A percentile compares a stretch with the other conserved stretches of the same genome.
phyloP scores from a whole-genome alignment of 257 asterid species.

The Leonotis leonurus region DNA sequence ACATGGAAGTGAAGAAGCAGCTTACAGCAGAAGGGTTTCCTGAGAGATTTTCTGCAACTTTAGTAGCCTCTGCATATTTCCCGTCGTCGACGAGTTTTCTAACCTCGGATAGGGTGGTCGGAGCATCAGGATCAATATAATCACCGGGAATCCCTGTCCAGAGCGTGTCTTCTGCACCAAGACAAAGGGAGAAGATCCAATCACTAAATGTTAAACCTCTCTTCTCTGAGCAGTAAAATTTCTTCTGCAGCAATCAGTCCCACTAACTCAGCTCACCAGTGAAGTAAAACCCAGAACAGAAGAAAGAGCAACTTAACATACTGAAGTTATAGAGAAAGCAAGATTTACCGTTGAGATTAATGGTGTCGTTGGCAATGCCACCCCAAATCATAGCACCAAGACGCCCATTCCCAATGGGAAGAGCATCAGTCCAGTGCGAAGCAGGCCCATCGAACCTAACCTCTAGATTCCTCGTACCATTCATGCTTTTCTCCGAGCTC shows the following conservation, averaged over 20 bases:
- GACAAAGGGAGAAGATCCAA: not conserved
- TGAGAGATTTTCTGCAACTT: slow-evolving; percentile 39
- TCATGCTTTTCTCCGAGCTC: slow-evolving; percentile 16
- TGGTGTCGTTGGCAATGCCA: slow-evolving; percentile 44
- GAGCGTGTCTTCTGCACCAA: slow-evolving; percentile 68
- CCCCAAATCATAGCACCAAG: slow-evolving; percentile 94
- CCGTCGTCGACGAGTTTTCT: slow-evolving; percentile 55
- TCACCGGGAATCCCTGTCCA: slow-evolving; percentile 74
- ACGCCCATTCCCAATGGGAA: slow-evolving; percentile 77
- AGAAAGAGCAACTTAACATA: not conserved
- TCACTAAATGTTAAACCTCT: not conserved
- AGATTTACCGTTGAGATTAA: slow-evolving; percentile 68
- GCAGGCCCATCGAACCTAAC: slow-evolving; percentile 50
- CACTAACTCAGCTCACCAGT: no score
- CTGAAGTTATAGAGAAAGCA: not conserved
- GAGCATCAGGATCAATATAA: slow-evolving; percentile 45
- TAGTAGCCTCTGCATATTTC: slow-evolving; percentile 53
- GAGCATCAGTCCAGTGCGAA: slow-evolving; percentile 79
- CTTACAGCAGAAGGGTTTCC: slow-evolving; percentile 51
- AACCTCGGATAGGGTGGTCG: slow-evolving; percentile 39
- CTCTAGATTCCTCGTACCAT: slow-evolving; percentile 37
- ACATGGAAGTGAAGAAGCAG: slow-evolving; percentile 3
- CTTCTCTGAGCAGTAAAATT: no score
- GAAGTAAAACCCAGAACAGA: no score
- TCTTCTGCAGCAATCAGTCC: no score